phyloP scores from a whole-genome alignment of 164 flowering plant genomes.

The Sedum album region DNA sequence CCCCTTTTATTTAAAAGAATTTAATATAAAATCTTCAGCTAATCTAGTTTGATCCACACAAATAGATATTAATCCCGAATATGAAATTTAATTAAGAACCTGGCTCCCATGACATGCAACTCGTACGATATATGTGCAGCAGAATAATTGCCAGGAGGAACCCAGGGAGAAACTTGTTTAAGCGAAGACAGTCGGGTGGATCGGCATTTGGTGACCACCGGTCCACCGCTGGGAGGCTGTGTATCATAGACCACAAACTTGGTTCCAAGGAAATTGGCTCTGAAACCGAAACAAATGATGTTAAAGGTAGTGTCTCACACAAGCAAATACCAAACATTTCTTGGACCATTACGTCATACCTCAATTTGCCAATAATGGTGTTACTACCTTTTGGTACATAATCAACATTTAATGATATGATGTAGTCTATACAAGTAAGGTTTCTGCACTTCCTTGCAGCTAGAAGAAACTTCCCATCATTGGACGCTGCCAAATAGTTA shows the following conservation, averaged over 20 bases:
- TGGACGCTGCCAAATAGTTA: slow-evolving; percentile 31
- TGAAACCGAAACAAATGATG: slow-evolving; percentile 14
- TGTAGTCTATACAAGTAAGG: slow-evolving; percentile 59
- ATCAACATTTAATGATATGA: slow-evolving; percentile 47
- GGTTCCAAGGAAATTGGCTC: slow-evolving; percentile 70
- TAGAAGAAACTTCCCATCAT: slow-evolving; percentile 73
- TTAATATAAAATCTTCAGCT: neutral
- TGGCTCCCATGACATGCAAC: slow-evolving; percentile 67
- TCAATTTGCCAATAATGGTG: slow-evolving; percentile 46
- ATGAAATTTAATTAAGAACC: slow-evolving; percentile 22
- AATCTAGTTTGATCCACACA: neutral
- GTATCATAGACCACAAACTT: slow-evolving; percentile 61
- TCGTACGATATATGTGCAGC: slow-evolving; percentile 72
- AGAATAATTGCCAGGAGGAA: slow-evolving; percentile 62
- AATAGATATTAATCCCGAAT: neutral
- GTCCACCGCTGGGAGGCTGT: slow-evolving; percentile 43
- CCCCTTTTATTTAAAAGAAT: slow-evolving; percentile 28
- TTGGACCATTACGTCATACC: slow-evolving; percentile 19
- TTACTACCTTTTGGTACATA: slow-evolving; percentile 49
- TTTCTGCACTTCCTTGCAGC: slow-evolving; percentile 55
- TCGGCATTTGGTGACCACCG: slow-evolving; percentile 33
- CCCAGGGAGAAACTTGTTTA: slow-evolving; percentile 65
- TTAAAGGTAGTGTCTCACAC: neutral
- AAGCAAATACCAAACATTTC: neutral
- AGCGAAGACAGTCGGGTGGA: slow-evolving; percentile 36